Base-by-base conservation (phyloP, 179 eudicot species). In the Spergularia azorica region DNA sequence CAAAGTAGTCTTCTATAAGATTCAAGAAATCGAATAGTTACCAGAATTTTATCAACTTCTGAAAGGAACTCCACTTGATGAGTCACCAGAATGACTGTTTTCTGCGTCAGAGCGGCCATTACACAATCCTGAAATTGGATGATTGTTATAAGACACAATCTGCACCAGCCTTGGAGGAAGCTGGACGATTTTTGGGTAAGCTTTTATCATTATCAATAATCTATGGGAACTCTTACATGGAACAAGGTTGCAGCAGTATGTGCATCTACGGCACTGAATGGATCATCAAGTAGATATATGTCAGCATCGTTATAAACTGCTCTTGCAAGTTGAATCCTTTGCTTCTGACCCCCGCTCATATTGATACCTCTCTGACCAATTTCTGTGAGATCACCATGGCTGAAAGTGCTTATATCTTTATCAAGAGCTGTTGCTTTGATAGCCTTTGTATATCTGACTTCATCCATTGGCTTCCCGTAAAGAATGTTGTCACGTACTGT, bases 251-350 rank as follows among this genome's bases (percentile, higher is more conserved):
- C 87, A 32, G 93, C 93, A 14, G 97, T 92, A 69, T 90, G 97
- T 57, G 97, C 94, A 80, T 92, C 97, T 46, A 92, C 97, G 56
- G 97, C 94, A 68, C 97, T 92, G 74, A 92, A 92, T 36, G 95
- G 95, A 69, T 92, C 97, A 58, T 92, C 97, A 38, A 89, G 88
- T 58, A 91, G 89, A 84, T 92, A 92, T 18, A 91, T 87, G 74
- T 92, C 94, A 52, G 93, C 90, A 74, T 91, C 93, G 64, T 85
- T 83, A 61, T 92, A 92, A 26, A 92, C 89, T 10, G 97, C 92
- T 67, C 97, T 87, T 63, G 95, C 97, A 17, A 92, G 89, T 74
- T 90, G 97, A 74, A 91, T 81, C 81, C 96, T 83, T 79, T 91
- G 96, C 70, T 88, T 91, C 77, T 79, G 82, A 67, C 82, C 82